These are phyloP conservation scores for Schwanniomyces pseudopolymorphus DNA, from an alignment of 805 yeast genomes.

Conservation along the genomic window DNA sequence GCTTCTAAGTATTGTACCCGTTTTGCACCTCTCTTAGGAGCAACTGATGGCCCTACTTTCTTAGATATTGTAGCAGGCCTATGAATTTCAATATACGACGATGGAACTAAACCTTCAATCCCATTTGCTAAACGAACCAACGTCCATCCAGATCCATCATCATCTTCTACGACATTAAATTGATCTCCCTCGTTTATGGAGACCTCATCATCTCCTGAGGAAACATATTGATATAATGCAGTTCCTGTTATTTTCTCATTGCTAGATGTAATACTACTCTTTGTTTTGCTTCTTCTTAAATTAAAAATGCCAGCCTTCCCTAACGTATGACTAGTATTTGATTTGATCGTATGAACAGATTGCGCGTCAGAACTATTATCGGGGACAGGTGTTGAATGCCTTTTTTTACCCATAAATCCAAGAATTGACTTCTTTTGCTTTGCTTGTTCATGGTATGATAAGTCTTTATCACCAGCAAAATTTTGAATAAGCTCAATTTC, in stretches of 20 bases:
- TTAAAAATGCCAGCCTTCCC: conserved; percentile 35
- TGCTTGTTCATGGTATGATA: conserved; percentile 54
- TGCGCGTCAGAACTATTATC: conserved; percentile 25
- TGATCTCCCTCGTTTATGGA: conserved; percentile 59
- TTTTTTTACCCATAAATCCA: conserved; percentile 47
- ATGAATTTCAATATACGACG: conserved; percentile 62
- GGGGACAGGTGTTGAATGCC: conserved; percentile 8
- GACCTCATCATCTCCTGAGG: conserved; percentile 76
- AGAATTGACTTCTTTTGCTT: conserved; percentile 56
- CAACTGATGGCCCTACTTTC: conserved; percentile 74
- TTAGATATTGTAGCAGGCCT: conserved; percentile 15
- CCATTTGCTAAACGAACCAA: conserved; percentile 46
- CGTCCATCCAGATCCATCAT: conserved; percentile 96
- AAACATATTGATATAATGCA: conserved; percentile 65
- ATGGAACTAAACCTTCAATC: conserved; percentile 78
- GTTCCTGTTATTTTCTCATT: conserved; percentile 28
- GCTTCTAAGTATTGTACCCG: conserved; percentile 65
- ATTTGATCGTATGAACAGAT: conserved; percentile 33
- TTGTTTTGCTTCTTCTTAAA: conserved; percentile 33
- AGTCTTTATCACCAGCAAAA: conserved; percentile 74
- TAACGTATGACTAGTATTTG: conserved; percentile 28
- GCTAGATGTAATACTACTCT: conserved; percentile 18
- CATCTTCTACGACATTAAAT: conserved; percentile 58
- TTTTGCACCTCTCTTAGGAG: conserved; percentile 74
- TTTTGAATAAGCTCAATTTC: conserved; percentile 87